Conservation (phyloP, 164 flowering plant species). For the Umbellularia californica region DNA sequence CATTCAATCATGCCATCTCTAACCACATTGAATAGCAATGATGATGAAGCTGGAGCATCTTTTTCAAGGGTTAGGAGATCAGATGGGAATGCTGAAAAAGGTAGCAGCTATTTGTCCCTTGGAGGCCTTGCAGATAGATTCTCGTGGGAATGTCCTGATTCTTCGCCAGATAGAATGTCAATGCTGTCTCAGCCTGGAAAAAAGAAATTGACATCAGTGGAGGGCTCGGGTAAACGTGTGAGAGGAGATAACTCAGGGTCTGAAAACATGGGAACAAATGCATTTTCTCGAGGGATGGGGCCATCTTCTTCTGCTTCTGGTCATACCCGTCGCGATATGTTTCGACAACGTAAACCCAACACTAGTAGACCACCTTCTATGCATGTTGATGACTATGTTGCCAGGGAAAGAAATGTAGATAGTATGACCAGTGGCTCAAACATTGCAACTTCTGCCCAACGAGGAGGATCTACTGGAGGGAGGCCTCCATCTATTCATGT, state of each 20-base stretch:
- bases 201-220: slow-evolving; percentile 66
- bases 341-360: slow-evolving; percentile 93
- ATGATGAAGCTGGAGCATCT: slow-evolving; percentile 17
- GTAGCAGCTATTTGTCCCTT: slow-evolving; percentile 29
- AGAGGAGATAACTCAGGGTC: slow-evolving; percentile 54
- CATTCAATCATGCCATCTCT: slow-evolving; percentile 20
- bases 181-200: slow-evolving; percentile 44
- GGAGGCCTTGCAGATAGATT: slow-evolving; percentile 63
- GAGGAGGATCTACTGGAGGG: slow-evolving; percentile 76
- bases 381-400: slow-evolving; percentile 99
- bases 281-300: slow-evolving; percentile 56
- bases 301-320: slow-evolving; percentile 44
- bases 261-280: slow-evolving; percentile 40
- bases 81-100: slow-evolving; percentile 33
- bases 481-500: slow-evolving; percentile 99
- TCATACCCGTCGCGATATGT: slow-evolving; percentile 79
- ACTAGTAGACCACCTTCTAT: slow-evolving; percentile 99
- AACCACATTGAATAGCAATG: slow-evolving; percentile 6
- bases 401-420: slow-evolving; percentile 89
- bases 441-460: slow-evolving; percentile 56
- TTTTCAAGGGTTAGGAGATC: slow-evolving; percentile 15
- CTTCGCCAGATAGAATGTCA: slow-evolving; percentile 60
- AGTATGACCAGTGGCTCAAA: slow-evolving; percentile 50
- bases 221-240: slow-evolving; percentile 60
- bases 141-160: slow-evolving; percentile 97